These are phyloP conservation scores for Porodaedalea pini DNA, from an alignment of 1,284 basidiomycete genomes.

Conservation along the genomic window DNA sequence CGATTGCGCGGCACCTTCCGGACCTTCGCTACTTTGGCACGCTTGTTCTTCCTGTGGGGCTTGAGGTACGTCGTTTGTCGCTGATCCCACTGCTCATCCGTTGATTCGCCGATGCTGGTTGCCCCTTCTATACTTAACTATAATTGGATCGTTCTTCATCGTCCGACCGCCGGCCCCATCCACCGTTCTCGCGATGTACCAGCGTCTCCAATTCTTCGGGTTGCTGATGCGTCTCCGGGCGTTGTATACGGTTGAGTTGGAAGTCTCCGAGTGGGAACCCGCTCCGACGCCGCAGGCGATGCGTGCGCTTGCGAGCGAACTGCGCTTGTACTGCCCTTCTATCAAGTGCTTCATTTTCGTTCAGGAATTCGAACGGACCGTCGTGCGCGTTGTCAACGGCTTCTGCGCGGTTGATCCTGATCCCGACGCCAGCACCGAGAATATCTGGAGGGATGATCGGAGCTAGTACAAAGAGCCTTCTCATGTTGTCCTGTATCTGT, in stretches of 20 bases:
- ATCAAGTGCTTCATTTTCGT: conserved; percentile 53
- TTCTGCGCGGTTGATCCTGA: conserved; percentile 41
- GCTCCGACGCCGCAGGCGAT: conserved; percentile 48
- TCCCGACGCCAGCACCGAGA: conserved; percentile 40
- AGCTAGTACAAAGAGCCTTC: neutral
- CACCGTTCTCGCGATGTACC: conserved; percentile 13
- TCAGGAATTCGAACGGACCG: conserved; percentile 54
- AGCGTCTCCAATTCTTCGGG: conserved; percentile 61
- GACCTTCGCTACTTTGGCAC: conserved; percentile 58
- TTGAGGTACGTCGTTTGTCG: conserved; percentile 34
- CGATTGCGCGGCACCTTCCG: conserved; percentile 34
- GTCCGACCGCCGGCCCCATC: neutral
- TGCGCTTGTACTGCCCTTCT: conserved; percentile 54
- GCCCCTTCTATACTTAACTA: conserved; percentile 4
- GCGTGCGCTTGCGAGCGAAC: conserved; percentile 53
- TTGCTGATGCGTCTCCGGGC: conserved; percentile 48
- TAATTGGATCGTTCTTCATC: neutral
- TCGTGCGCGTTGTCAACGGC: conserved; percentile 42
- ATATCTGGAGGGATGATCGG: conserved; percentile 47
- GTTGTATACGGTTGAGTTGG: conserved; percentile 55
- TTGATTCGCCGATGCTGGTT: conserved; percentile 7
- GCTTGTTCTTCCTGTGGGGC: conserved; percentile 52
- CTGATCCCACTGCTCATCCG: conserved; percentile 10
- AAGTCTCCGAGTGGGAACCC: conserved; percentile 61
- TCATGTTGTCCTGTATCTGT: too few relatives aligned